Percentiles rank a stretch among this genome's conserved stretches.
phyloP scores from a whole-genome alignment of 805 yeast genomes.

The Ogataea naganishii region DNA sequence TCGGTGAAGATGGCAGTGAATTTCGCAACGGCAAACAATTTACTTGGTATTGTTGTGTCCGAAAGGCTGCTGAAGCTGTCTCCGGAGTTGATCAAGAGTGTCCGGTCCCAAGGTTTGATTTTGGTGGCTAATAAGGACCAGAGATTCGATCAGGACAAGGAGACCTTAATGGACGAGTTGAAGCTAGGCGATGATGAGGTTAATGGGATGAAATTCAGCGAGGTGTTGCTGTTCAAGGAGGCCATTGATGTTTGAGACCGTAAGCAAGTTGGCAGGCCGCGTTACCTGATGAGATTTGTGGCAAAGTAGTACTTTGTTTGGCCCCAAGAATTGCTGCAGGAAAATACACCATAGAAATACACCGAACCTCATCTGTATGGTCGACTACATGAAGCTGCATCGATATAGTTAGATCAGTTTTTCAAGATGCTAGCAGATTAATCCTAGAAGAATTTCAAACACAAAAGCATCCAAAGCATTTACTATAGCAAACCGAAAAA shows the following conservation, averaged over 20 bases:
- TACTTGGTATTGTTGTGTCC: constrained; percentile 78
- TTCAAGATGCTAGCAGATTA: too few relatives aligned
- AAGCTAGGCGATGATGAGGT: not conserved
- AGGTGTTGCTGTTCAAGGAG: constrained; percentile 59
- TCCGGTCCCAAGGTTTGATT: constrained; percentile 74
- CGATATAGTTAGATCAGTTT: too few relatives aligned
- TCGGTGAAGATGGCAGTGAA: constrained; percentile 76
- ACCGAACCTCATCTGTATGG: too few relatives aligned
- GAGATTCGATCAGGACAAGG: constrained; percentile 7
- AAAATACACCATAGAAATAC: too few relatives aligned
- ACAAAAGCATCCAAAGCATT: too few relatives aligned
- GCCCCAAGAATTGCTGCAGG: too few relatives aligned
- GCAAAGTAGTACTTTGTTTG: too few relatives aligned
- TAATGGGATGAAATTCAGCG: constrained; percentile 61
- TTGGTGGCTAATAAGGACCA: constrained; percentile 65
- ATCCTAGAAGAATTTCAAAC: too few relatives aligned
- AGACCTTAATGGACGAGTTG: not conserved
- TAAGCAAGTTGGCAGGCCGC: too few relatives aligned
- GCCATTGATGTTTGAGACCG: constrained; percentile 41
- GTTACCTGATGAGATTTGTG: too few relatives aligned
- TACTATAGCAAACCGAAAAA: too few relatives aligned
- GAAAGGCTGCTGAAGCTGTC: constrained; percentile 61
- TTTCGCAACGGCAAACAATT: constrained; percentile 74
- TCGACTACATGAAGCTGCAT: too few relatives aligned
- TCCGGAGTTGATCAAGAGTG: constrained; percentile 65